phyloP scores from a whole-genome alignment of 495 filamentous ascomycete genomes.

The Tuber brumale region DNA sequence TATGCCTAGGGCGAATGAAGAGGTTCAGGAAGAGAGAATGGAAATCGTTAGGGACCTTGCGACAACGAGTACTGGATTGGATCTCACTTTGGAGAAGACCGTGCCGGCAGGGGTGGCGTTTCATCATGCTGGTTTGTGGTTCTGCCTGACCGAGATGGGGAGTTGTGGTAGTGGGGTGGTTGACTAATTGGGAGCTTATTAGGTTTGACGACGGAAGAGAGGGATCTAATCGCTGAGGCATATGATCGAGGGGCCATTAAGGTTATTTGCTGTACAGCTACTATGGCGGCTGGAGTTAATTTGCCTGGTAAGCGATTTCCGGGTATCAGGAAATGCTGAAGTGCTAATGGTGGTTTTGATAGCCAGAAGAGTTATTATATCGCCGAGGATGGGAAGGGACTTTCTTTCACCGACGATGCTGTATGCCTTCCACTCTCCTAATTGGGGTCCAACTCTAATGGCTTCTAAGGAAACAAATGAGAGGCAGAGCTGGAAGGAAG shows the following conservation, averaged over 20 bases:
- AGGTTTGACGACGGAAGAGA: slow-evolving; percentile 73
- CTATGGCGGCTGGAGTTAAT: slow-evolving; percentile 80
- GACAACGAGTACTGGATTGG: slow-evolving; percentile 60
- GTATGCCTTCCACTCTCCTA: slow-evolving; percentile 43
- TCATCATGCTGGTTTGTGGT: slow-evolving; percentile 50
- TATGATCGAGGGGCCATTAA: slow-evolving; percentile 66
- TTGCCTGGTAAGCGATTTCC: slow-evolving; percentile 44
- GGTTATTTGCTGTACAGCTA: slow-evolving; percentile 73
- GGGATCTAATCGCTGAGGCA: slow-evolving; percentile 64
- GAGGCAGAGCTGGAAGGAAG: slow-evolving; percentile 73
- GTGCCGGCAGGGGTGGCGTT: slow-evolving; percentile 65
- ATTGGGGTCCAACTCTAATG: slow-evolving; percentile 18
- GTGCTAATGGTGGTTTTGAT: background rate
- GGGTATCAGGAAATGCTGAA: background rate
- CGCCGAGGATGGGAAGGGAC: slow-evolving; percentile 71
- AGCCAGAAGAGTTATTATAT: slow-evolving; percentile 71
- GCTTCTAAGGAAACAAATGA: slow-evolving; percentile 65
- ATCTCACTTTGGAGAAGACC: slow-evolving; percentile 59
- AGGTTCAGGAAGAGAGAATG: slow-evolving; percentile 53
- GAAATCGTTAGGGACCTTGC: slow-evolving; percentile 65
- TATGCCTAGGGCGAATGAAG: slow-evolving; percentile 53
- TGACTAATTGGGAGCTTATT: background rate
- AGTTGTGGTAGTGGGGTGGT: background rate
- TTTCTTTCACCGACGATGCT: slow-evolving; percentile 71
- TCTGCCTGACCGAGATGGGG: background rate